Conservation (phyloP, 495 filamentous ascomycete genomes). For the Lophium mytilinum region DNA sequence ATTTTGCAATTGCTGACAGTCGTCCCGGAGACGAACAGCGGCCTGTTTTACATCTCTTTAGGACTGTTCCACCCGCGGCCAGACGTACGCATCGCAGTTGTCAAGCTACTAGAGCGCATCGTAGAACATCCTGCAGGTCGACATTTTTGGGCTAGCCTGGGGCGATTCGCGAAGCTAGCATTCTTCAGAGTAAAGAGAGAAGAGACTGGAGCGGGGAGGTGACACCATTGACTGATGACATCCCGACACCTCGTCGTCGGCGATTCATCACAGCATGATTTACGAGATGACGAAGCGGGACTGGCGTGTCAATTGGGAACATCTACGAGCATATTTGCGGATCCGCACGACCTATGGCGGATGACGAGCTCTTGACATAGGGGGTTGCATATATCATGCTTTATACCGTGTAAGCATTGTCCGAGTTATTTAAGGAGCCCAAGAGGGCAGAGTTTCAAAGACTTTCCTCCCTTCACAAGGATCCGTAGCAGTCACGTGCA, state of each 20-base stretch:
- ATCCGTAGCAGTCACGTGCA: no score
- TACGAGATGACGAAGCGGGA: no score
- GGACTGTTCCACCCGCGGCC: slow-evolving; percentile 87
- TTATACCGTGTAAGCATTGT: no score
- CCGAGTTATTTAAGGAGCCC: no score
- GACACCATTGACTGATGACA: neutral
- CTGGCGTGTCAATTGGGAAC: no score
- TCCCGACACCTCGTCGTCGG: neutral
- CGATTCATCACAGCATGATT: no score
- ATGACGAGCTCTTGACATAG: no score
- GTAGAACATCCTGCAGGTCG: slow-evolving; percentile 79
- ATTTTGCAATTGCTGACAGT: slow-evolving; percentile 83
- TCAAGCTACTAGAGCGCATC: slow-evolving; percentile 75
- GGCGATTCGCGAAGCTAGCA: slow-evolving; percentile 77
- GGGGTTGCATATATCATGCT: no score
- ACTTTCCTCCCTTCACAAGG: no score
- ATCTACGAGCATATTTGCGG: no score
- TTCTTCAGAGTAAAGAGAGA: slow-evolving; percentile 38
- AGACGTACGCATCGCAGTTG: slow-evolving; percentile 68
- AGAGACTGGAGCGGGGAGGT: neutral
- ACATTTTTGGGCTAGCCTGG: slow-evolving; percentile 84
- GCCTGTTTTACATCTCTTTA: slow-evolving; percentile 84
- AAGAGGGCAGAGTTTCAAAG: no score
- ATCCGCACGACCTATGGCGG: no score
- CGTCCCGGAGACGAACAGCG: slow-evolving; percentile 77